Base-by-base conservation (phyloP, 768 basidiomycete genomes). In the Mycena vitilis region DNA sequence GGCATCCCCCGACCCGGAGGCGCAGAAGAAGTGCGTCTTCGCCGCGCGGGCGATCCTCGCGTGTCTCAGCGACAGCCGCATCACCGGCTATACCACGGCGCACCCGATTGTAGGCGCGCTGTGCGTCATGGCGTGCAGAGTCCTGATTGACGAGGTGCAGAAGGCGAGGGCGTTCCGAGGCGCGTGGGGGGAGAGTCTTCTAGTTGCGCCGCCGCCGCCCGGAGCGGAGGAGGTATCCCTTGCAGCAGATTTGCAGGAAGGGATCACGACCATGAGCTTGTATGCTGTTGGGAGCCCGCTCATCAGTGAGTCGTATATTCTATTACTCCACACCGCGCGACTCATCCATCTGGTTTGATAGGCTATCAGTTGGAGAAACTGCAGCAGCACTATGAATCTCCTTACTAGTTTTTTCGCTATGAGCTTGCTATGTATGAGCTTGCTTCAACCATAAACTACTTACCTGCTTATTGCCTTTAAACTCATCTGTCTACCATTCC, bases 1-100 rank as follows among this genome's bases (percentile, higher is more conserved):
- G 16, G 53, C 37, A n/a, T 36, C 44, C 6, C 52, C 23, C 3
- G 61, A 66, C 22, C 11, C 52, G 3, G 65, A 60, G 42, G 66
- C 60, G 52, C 65, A 58, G 56, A 52, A 51, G 8, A 63, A 52
- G 37, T 69, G 60, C 25, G 20, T 69, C 20, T 36, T 20, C 34
- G 65, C 73, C 23, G 71, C 73, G 34, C 59, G 69, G 13, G 53
- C 61, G 11, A 61, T 74, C 36, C 48, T 74, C 34, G 49, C 54
- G 36, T 52, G 40, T 38, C 62, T 73, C 44, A 45, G 57, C 2
- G 53, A 63, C 42, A 47, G 12, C 13, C 34, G 9, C 11, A 7
- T 58, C 34, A 23, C 47, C 20, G 56, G 30, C 25, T 59, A 44
- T 20, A 65, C 57, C 25, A n/a, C 22, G 5, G 57, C 57, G 49